phyloP scores from a whole-genome alignment of 2,329 filamentous ascomycete species.

The Aspergillus tanneri region DNA sequence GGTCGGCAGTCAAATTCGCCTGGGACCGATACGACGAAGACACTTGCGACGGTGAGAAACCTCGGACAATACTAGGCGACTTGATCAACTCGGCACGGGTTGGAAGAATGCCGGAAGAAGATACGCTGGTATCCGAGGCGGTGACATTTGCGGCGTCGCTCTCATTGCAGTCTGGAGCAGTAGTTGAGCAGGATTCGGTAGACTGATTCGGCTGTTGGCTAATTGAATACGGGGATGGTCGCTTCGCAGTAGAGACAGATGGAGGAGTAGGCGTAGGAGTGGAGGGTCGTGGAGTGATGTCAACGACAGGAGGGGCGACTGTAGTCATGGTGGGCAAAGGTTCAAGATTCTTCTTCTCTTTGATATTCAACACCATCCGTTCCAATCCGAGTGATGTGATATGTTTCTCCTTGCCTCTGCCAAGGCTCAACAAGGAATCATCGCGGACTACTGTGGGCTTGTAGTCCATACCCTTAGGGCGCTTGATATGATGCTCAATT shows the following conservation, averaged over 20 bases:
- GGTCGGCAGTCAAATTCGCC: conserved; percentile 53
- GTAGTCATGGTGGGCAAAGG: conserved; percentile 50
- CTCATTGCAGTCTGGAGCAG: conserved; percentile 46
- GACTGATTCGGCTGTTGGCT: conserved; percentile 42
- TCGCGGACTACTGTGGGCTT: conserved; percentile 51
- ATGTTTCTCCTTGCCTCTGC: conserved; percentile 75
- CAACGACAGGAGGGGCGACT: conserved; percentile 39
- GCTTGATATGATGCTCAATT: conserved; percentile 59
- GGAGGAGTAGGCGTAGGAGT: conserved; percentile 43
- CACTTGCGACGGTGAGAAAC: conserved; percentile 76
- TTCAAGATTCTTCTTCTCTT: conserved; percentile 72
- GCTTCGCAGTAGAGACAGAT: conserved; percentile 28
- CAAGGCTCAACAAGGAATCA: conserved; percentile 60
- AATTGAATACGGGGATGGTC: conserved; percentile 33
- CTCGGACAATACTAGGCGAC: conserved; percentile 72
- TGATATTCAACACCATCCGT: conserved; percentile 90
- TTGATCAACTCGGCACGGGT: conserved; percentile 52
- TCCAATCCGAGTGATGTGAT: conserved; percentile 91
- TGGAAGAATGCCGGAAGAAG: conserved; percentile 49
- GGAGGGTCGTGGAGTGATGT: conserved; percentile 45
- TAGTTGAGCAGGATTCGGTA: conserved; percentile 62
- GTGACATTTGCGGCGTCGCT: conserved; percentile 44
- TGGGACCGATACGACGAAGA: conserved; percentile 67
- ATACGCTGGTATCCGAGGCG: conserved; percentile 62
- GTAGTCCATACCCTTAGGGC: conserved; percentile 65